phyloP scores from a whole-genome alignment of 192 early-diverging fungal species.

The Mortierella hygrophila region DNA sequence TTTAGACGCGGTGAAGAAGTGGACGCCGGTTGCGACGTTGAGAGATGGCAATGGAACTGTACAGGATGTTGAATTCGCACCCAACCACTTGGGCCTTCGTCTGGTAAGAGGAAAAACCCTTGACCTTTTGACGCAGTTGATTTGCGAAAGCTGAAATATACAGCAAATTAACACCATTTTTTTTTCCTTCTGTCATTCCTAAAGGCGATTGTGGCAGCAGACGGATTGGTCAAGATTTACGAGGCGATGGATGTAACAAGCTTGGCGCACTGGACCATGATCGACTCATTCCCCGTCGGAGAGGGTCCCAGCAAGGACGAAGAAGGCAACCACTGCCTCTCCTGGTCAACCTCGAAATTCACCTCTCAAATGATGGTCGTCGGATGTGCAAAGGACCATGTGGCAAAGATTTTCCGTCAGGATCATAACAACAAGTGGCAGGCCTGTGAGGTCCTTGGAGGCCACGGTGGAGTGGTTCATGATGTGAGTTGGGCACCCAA shows the following conservation, averaged over 20 bases:
- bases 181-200: not conserved
- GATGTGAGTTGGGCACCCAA: slow-evolving; percentile 80
- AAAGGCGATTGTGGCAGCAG: slow-evolving; percentile 83
- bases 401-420: slow-evolving; percentile 75
- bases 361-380: slow-evolving; percentile 85
- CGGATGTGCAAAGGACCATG: slow-evolving; percentile 85
- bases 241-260: slow-evolving; percentile 86
- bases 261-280: slow-evolving; percentile 82
- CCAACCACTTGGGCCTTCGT: slow-evolving; percentile 82
- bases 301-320: slow-evolving; percentile 73
- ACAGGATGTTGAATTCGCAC: slow-evolving; percentile 92
- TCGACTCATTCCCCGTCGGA: slow-evolving; percentile 70
- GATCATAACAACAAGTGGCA: slow-evolving; percentile 75
- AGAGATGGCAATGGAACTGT: slow-evolving; percentile 80
- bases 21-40: slow-evolving; percentile 72
- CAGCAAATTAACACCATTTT: not conserved
- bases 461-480: slow-evolving; percentile 74
- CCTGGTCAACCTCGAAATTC: slow-evolving; percentile 90
- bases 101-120: slow-evolving; percentile 60
- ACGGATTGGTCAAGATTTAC: slow-evolving; percentile 90
- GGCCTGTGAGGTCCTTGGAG: slow-evolving; percentile 65
- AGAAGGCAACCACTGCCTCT: slow-evolving; percentile 85
- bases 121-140: not conserved
- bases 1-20: slow-evolving; percentile 73
- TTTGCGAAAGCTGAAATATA: not conserved